Evolutionary conservation across 371 early-diverging fungal species (phyloP).

Genomic region (Umbelopsis sp.): DNA sequence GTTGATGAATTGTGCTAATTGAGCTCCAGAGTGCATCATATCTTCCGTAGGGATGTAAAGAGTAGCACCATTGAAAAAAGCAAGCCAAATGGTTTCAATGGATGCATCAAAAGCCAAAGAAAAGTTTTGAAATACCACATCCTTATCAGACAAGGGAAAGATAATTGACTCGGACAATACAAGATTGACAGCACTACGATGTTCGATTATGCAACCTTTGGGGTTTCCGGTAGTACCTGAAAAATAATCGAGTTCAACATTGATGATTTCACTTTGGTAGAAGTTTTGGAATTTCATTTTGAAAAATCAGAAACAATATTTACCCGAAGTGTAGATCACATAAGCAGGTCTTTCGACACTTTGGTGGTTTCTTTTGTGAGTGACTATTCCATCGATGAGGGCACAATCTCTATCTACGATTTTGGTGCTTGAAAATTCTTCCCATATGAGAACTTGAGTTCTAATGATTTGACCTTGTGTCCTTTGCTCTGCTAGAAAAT

Average conservation of each 20-base stretch:
- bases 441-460: slow-evolving; percentile 8
- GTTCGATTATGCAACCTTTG: slow-evolving; percentile 6
- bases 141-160: not conserved
- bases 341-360: not conserved
- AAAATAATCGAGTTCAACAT: not conserved
- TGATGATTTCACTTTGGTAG: no score
- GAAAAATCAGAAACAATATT: not conserved
- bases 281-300: no score
- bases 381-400: not conserved
- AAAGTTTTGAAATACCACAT: slow-evolving; percentile 6
- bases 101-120: slow-evolving; percentile 15
- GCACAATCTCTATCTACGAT: not conserved
- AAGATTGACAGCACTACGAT: slow-evolving; percentile 11
- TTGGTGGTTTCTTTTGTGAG: not conserved
- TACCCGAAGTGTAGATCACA: slow-evolving; percentile 11
- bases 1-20: not conserved
- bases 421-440: not conserved
- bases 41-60: slow-evolving; percentile 9
- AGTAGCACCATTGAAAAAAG: not conserved
- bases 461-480: not conserved
- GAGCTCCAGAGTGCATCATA: slow-evolving; percentile 13
- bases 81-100: slow-evolving; percentile 10
- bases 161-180: slow-evolving; percentile 1
- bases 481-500: not conserved
- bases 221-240: slow-evolving; percentile 11